Evolutionary conservation across 2,329 filamentous ascomycete genomes (phyloP).

Genomic region (Aspergillus neoniger): DNA sequence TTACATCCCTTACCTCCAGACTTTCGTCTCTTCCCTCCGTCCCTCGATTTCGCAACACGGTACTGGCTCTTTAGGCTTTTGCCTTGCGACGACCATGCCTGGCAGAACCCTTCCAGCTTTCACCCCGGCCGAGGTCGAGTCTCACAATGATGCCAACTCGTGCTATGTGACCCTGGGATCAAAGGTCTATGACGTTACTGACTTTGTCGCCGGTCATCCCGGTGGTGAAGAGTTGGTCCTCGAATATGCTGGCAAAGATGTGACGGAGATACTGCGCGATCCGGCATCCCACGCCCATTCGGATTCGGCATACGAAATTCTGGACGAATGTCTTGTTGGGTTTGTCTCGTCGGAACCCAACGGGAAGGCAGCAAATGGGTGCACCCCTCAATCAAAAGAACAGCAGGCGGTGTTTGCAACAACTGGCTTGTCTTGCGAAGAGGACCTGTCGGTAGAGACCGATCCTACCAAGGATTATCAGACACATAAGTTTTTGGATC

Average conservation of each 20-base stretch:
- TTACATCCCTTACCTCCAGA: conserved; percentile 6
- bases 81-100: conserved; percentile 62
- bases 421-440: conserved; percentile 87
- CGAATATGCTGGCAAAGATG: conserved; percentile 86
- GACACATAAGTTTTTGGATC: conserved; percentile 89
- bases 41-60: neutral
- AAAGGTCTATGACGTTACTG: conserved; percentile 93
- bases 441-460: conserved; percentile 84
- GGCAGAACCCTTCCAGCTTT: conserved; percentile 80
- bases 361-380: conserved; percentile 47
- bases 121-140: conserved; percentile 74
- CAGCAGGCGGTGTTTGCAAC: conserved; percentile 46
- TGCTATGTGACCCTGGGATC: conserved; percentile 90
- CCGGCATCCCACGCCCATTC: conserved; percentile 80
- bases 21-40: neutral
- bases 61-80: conserved; percentile 7
- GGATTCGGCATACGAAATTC: conserved; percentile 91
- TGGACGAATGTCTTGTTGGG: conserved; percentile 83
- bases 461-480: conserved; percentile 76
- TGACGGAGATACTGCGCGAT: conserved; percentile 80
- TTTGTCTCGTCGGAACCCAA: conserved; percentile 68
- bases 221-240: conserved; percentile 86
- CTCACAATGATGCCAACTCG: conserved; percentile 76
- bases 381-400: conserved; percentile 31
- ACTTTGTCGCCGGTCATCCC: conserved; percentile 86